A percentile compares a stretch with the other conserved stretches of the same genome.
phyloP scores from a whole-genome alignment of 2,329 filamentous ascomycete genomes.

The Ilyonectria robusta region DNA sequence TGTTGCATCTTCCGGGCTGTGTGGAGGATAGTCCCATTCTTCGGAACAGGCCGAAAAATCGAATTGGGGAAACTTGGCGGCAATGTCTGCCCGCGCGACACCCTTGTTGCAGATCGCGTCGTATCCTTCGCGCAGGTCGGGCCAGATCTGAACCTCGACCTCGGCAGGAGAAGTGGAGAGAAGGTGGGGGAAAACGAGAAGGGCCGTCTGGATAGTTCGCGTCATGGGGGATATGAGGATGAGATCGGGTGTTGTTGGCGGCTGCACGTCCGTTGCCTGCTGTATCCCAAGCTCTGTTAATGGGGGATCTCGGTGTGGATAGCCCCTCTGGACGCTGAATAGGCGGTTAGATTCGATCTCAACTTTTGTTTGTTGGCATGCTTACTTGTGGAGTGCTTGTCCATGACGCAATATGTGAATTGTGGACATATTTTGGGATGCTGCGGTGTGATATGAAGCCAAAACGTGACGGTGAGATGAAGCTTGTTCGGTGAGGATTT shows the following conservation, averaged over 20 bases:
- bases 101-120: slow-evolving; percentile 46
- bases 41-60: slow-evolving; percentile 37
- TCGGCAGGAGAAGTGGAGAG: slow-evolving; percentile 16
- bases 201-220: slow-evolving; percentile 40
- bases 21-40: slow-evolving; percentile 39
- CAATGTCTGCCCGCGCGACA: slow-evolving; percentile 27
- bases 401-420: slow-evolving; percentile 23
- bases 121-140: slow-evolving; percentile 43
- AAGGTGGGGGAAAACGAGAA: slow-evolving; percentile 35
- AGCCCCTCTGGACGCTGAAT: slow-evolving; percentile 7
- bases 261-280: slow-evolving; percentile 7
- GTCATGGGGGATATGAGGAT: slow-evolving; percentile 22
- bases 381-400: slow-evolving; percentile 17
- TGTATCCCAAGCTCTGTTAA: slow-evolving; percentile 14
- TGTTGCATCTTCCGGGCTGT: slow-evolving; percentile 31
- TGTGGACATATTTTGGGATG: neutral
- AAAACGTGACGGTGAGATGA: neutral
- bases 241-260: slow-evolving; percentile 4
- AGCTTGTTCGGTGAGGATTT: too few species aligned
- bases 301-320: slow-evolving; percentile 12
- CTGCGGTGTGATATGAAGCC: neutral
- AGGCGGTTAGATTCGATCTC: neutral
- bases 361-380: neutral
- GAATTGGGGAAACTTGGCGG: slow-evolving; percentile 36
- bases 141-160: slow-evolving; percentile 39